A percentile compares a stretch with the other conserved stretches of the same genome.
Conservation (phyloP, 2,329 filamentous ascomycete species). For the Epichloe elymi region DNA sequence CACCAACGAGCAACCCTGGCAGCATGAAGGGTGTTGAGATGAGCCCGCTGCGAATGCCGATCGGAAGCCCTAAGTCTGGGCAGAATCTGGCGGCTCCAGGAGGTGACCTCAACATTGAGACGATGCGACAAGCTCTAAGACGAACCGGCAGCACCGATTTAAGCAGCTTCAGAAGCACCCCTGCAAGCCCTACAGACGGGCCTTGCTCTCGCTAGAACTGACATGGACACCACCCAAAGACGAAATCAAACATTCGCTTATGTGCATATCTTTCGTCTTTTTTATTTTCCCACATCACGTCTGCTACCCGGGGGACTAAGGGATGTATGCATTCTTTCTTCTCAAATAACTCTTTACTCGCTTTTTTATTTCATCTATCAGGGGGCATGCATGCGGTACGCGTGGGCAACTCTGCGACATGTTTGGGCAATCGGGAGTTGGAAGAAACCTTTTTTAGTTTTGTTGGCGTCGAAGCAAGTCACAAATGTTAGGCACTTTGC, state of each 20-base stretch:
- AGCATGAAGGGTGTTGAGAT: constrained; percentile 64
- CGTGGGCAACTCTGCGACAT: constrained; percentile 1
- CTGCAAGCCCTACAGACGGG: constrained; percentile 42
- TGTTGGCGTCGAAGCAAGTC: constrained; percentile 4
- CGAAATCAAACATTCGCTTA: neutral
- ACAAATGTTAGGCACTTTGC: neutral
- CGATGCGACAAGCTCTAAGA: constrained; percentile 79
- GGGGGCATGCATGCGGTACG: neutral
- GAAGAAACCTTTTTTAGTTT: neutral
- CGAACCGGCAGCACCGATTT: constrained; percentile 78
- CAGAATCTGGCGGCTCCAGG: constrained; percentile 32
- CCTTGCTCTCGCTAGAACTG: constrained; percentile 15
- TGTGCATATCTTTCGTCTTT: neutral
- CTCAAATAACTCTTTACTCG: constrained; percentile 4
- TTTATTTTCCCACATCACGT: neutral
- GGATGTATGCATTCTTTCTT: constrained; percentile 1
- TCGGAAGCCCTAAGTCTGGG: constrained; percentile 51
- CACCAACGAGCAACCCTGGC: constrained; percentile 62
- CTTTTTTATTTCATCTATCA: neutral
- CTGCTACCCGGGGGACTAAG: neutral
- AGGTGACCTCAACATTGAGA: constrained; percentile 75
- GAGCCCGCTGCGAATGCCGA: constrained; percentile 44
- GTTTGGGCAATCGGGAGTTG: constrained; percentile 6
- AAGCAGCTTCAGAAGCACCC: constrained; percentile 39
- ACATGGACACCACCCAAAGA: neutral